phyloP scores from a whole-genome alignment of 2,329 filamentous ascomycete genomes.

The Ambrosiella xylebori region DNA sequence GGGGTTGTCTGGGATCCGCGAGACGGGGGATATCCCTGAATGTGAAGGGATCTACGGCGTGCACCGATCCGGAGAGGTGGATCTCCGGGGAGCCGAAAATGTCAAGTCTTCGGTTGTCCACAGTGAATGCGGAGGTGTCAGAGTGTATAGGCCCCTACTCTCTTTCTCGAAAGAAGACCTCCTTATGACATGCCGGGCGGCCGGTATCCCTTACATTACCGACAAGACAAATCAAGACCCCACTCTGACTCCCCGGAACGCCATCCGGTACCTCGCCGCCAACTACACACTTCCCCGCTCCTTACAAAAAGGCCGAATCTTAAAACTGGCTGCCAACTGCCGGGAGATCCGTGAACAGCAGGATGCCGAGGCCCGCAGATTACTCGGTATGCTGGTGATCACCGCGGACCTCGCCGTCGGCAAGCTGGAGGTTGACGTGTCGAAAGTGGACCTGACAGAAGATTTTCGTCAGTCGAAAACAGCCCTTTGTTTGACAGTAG shows the following conservation, averaged over 20 bases:
- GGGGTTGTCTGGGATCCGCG: slow-evolving; percentile 56
- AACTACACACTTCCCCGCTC: slow-evolving; percentile 47
- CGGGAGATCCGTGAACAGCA: slow-evolving; percentile 29
- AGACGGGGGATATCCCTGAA: slow-evolving; percentile 58
- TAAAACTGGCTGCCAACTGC: slow-evolving; percentile 36
- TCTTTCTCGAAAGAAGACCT: slow-evolving; percentile 55
- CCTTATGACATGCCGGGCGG: slow-evolving; percentile 55
- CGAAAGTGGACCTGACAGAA: too few species aligned
- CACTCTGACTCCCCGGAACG: slow-evolving; percentile 64
- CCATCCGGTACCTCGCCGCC: slow-evolving; percentile 46
- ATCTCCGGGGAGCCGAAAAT: not conserved
- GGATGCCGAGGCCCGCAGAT: slow-evolving; percentile 34
- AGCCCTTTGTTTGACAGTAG: slow-evolving; percentile 29
- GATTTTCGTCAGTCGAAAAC: not conserved
- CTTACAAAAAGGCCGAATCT: slow-evolving; percentile 45
- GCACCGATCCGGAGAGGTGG: slow-evolving; percentile 41
- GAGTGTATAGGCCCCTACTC: slow-evolving; percentile 52
- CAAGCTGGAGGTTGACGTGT: not conserved
- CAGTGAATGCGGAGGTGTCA: slow-evolving; percentile 49
- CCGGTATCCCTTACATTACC: slow-evolving; percentile 58
- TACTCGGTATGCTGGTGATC: slow-evolving; percentile 19
- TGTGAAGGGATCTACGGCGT: slow-evolving; percentile 59
- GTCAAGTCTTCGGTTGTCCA: slow-evolving; percentile 14
- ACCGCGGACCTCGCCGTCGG: not conserved
- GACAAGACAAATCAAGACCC: slow-evolving; percentile 68